Evolutionary conservation across 2,329 filamentous ascomycete genomes (phyloP), one percentile per base, ranked within the genome.

Genomic region (Pezicula neosporulosa): DNA sequence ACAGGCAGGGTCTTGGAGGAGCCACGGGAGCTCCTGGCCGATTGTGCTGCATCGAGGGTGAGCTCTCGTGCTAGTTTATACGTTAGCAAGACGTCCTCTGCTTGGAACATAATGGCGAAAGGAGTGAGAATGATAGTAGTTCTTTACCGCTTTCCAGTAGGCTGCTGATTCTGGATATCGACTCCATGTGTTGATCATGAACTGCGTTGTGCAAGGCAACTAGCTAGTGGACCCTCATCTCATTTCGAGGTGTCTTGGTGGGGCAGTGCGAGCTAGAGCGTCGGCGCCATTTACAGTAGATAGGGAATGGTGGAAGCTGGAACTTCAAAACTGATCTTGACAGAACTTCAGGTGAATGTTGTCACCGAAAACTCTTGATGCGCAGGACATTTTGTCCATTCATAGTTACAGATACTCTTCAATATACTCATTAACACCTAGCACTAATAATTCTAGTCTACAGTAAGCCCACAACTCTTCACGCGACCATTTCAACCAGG

Each of bases 21-120:
- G 60, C 78, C 77, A 54, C 83, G 77, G 54, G 79, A 77, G 67
- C 76, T 81, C 65, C 90, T 83, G 61, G 92, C 91, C 62, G 91
- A 90, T 70, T 92, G 90, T 63, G 94, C 93, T 60, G 94, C 94
- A 80, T 99, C 94, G 72, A 99, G 85, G 51, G 94, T 99, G 67
- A 99, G 86, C 73, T 97, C 94, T 72, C 94, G 88, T 68, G 94
- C 94, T 96, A 73, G 42, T 48, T 47, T 53, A 48, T 33, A 55
- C 18, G 19, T 56, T 47, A 61, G 58, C 48, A 48, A 44, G 9
- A 48, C 15, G 9, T 37, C 33, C 18, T 19, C 13, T 16, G 30
- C 16, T 35, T 27, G 38, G 44, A 53, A 19, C 37, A 37, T 33
- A 15, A 42, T 36, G 41, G 44, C 24, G n/a, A 44, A 49, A 39